Conservation (phyloP, 2,329 filamentous ascomycete species). For the Pestalotiopsis sp. region DNA sequence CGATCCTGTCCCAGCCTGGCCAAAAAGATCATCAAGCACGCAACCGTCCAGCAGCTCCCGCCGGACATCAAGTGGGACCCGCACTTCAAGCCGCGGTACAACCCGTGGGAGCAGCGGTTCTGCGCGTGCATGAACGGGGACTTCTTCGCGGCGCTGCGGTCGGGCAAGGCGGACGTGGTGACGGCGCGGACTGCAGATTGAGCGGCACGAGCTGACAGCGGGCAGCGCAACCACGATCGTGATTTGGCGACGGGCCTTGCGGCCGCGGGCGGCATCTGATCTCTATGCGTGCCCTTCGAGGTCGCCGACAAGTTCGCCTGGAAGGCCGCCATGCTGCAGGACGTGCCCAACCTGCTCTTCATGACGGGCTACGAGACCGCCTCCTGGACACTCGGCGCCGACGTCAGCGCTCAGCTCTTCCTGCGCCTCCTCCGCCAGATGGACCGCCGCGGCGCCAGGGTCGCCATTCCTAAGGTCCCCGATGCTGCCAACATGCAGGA, state of each 20-base stretch:
- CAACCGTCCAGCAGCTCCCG: slow-evolving; percentile 49
- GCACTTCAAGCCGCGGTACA: slow-evolving; percentile 56
- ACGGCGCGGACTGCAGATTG: too few species aligned
- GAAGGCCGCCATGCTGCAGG: slow-evolving; percentile 63
- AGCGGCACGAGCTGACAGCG: too few species aligned
- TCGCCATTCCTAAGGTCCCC: slow-evolving; percentile 45
- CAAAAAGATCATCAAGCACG: slow-evolving; percentile 41
- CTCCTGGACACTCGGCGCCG: slow-evolving; percentile 64
- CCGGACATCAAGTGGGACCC: slow-evolving; percentile 47
- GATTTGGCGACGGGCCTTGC: slow-evolving; percentile 67
- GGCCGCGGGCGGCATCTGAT: slow-evolving; percentile 52
- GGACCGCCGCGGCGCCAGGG: slow-evolving; percentile 40
- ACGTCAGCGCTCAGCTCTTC: slow-evolving; percentile 51
- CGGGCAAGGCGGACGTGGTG: slow-evolving; percentile 35
- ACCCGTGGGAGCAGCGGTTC: slow-evolving; percentile 69
- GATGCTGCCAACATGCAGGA: background rate
- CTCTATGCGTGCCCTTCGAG: slow-evolving; percentile 41
- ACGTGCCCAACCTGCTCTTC: slow-evolving; percentile 61
- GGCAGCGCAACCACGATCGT: too few species aligned
- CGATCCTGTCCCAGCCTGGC: slow-evolving; percentile 47
- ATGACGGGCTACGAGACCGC: slow-evolving; percentile 62
- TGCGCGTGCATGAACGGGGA: slow-evolving; percentile 56
- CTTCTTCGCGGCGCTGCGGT: slow-evolving; percentile 43
- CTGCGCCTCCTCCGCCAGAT: slow-evolving; percentile 53
- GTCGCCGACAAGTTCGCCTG: slow-evolving; percentile 52